phyloP scores from a whole-genome alignment of 2,329 filamentous ascomycete species.

The Venturia aucupariae region DNA sequence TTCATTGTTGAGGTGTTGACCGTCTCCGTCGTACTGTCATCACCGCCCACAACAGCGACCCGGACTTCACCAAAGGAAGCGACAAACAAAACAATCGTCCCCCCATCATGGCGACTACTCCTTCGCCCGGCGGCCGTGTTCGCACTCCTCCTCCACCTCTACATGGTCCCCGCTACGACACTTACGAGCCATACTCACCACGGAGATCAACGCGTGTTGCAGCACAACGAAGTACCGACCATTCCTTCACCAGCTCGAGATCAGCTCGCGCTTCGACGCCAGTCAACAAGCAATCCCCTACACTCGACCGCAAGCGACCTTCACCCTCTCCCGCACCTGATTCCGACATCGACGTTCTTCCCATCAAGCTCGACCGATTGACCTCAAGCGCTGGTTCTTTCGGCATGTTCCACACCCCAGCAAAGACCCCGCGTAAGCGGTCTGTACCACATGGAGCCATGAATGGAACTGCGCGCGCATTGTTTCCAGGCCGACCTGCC shows the following conservation, averaged over 20 bases:
- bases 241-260: slow-evolving; percentile 14
- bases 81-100: neutral
- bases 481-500: slow-evolving; percentile 52
- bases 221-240: slow-evolving; percentile 35
- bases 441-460: slow-evolving; percentile 32
- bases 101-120: slow-evolving; percentile 41
- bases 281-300: neutral
- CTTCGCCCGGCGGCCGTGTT: slow-evolving; percentile 49
- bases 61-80: neutral
- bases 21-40: neutral
- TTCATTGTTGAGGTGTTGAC: neutral
- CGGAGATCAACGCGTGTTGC: slow-evolving; percentile 60
- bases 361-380: neutral
- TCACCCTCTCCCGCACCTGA: slow-evolving; percentile 31
- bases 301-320: slow-evolving; percentile 28
- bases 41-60: neutral
- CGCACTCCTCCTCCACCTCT: slow-evolving; percentile 61
- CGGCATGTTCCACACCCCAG: slow-evolving; percentile 64
- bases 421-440: slow-evolving; percentile 65
- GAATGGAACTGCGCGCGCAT: slow-evolving; percentile 41
- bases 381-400: slow-evolving; percentile 8
- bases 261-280: slow-evolving; percentile 10
- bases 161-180: slow-evolving; percentile 53
- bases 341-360: slow-evolving; percentile 8
- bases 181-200: slow-evolving; percentile 64